phyloP scores from a whole-genome alignment of 2,329 filamentous ascomycete species.

The Epichloe festucae region DNA sequence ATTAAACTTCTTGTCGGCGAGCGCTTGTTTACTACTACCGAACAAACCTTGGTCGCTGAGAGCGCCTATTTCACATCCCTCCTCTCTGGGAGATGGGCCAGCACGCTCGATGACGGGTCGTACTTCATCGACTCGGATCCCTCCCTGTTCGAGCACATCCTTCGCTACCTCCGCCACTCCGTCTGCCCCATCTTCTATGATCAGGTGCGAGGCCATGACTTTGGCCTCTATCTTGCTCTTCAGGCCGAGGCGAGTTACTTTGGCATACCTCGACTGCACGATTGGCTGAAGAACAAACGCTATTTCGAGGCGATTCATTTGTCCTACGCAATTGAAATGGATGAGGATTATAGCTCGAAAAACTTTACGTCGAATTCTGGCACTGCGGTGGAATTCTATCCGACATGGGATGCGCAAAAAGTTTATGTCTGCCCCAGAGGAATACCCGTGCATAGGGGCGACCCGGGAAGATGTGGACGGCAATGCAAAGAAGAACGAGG shows the following conservation, averaged over 20 bases:
- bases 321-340: neutral
- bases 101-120: constrained; percentile 9
- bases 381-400: neutral
- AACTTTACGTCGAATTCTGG: neutral
- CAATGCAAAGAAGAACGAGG: neutral
- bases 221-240: neutral
- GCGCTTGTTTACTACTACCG: neutral
- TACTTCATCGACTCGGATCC: constrained; percentile 27
- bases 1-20: neutral
- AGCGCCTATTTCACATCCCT: neutral
- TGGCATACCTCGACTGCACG: neutral
- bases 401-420: too few species aligned
- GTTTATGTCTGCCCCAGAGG: neutral
- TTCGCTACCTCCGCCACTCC: constrained; percentile 21
- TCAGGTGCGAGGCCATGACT: neutral
- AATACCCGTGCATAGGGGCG: neutral
- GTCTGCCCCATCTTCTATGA: constrained; percentile 22
- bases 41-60: neutral
- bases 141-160: constrained; percentile 21
- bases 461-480: neutral
- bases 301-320: neutral
- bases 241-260: neutral
- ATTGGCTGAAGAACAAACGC: neutral
- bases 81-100: neutral
- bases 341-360: neutral